Evolutionary conservation across 331 rosid species (phyloP).

Genomic region (Stylosanthes scabra): DNA sequence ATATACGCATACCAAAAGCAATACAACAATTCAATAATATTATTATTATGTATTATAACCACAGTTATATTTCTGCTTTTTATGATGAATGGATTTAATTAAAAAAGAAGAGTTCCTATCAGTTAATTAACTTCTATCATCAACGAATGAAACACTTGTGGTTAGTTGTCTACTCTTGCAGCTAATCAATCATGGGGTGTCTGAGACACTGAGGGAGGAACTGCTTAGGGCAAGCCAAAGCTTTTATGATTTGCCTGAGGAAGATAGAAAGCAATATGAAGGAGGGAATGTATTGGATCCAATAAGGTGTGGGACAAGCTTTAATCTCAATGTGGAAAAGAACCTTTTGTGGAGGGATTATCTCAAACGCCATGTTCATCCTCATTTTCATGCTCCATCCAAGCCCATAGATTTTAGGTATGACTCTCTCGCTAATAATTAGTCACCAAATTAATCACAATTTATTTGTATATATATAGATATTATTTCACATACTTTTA

Average conservation of each 20-base stretch:
- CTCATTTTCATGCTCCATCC: conserved; percentile 55
- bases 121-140: too few species aligned
- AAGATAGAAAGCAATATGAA: conserved; percentile 45
- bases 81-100: too few species aligned
- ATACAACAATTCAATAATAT: too few species aligned
- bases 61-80: too few species aligned
- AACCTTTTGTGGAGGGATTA: conserved; percentile 60
- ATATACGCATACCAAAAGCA: too few species aligned
- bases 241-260: conserved; percentile 50
- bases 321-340: conserved; percentile 48
- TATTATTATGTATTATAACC: too few species aligned
- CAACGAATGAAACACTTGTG: background rate
- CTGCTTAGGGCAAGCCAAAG: conserved; percentile 23
- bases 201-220: conserved; percentile 42
- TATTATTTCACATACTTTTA: too few species aligned
- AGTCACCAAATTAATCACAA: too few species aligned
- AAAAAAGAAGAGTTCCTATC: too few species aligned
- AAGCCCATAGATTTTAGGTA: conserved; percentile 60
- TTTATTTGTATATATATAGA: too few species aligned
- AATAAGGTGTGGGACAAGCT: conserved; percentile 60
- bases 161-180: background rate
- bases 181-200: conserved; percentile 60
- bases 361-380: conserved; percentile 60
- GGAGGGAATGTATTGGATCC: conserved; percentile 48
- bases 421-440: background rate